phyloP scores from a whole-genome alignment of 2,329 filamentous ascomycete species.

The Phialophora tarda region DNA sequence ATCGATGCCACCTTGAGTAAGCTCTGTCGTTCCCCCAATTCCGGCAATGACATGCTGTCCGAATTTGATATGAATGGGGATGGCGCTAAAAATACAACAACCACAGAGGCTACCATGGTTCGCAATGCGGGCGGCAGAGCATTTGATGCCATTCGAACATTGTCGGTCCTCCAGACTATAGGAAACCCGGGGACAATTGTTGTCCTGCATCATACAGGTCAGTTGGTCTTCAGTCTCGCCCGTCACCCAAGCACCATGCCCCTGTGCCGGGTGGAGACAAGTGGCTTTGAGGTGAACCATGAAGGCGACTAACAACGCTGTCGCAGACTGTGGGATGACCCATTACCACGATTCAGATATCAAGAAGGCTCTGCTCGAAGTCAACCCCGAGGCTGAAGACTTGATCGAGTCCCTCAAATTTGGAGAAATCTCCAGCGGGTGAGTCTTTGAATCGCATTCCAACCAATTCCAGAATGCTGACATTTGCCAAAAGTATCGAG shows the following conservation, averaged over 20 bases:
- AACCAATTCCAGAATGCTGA: conserved; percentile 4
- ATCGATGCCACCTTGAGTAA: conserved; percentile 23
- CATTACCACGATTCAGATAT: conserved; percentile 25
- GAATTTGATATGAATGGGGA: too few species aligned
- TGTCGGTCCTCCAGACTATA: conserved; percentile 25
- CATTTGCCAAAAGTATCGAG: conserved; percentile 10
- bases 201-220: conserved; percentile 28
- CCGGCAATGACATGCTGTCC: neutral
- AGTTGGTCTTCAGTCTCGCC: neutral
- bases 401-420: conserved; percentile 18
- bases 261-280: neutral
- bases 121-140: conserved; percentile 26
- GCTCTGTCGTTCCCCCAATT: neutral
- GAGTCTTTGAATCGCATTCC: neutral
- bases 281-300: neutral
- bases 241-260: neutral
- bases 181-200: conserved; percentile 22
- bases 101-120: conserved; percentile 21
- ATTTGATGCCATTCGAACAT: conserved; percentile 27
- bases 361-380: conserved; percentile 17
- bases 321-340: conserved; percentile 23
- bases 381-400: conserved; percentile 13
- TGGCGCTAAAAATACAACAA: neutral
- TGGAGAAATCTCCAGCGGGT: conserved; percentile 21
- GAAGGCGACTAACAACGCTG: neutral